A percentile compares a stretch with the other conserved stretches of the same genome.
phyloP scores from a whole-genome alignment of 345 rosid species.

The Carallia brachiata region DNA sequence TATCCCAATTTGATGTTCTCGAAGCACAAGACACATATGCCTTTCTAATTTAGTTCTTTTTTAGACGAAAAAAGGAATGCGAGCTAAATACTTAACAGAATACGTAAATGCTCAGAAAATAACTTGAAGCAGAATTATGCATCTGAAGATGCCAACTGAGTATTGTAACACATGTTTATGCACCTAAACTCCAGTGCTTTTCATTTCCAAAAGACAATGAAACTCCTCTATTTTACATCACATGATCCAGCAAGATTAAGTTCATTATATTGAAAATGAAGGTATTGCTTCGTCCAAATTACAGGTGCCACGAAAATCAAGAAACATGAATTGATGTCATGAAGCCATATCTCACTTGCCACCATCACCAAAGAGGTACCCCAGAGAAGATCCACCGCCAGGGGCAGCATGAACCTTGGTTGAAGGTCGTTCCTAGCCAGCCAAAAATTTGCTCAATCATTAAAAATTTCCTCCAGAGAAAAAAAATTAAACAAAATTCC shows the following conservation, averaged over 20 bases:
- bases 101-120: background rate
- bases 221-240: slow-evolving; percentile 36
- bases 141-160: background rate
- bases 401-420: slow-evolving; percentile 37
- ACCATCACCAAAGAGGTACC: slow-evolving; percentile 28
- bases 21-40: too few relatives aligned
- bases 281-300: slow-evolving; percentile 16
- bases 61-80: too few relatives aligned
- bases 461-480: background rate
- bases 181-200: slow-evolving; percentile 6
- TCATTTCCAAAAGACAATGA: slow-evolving; percentile 22
- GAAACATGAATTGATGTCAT: slow-evolving; percentile 15
- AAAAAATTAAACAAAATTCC: background rate
- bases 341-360: slow-evolving; percentile 17
- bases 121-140: background rate
- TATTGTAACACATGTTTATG: background rate
- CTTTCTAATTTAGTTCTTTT: too few relatives aligned
- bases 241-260: slow-evolving; percentile 19
- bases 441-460: background rate
- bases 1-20: too few relatives aligned
- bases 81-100: background rate
- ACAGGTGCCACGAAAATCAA: slow-evolving; percentile 30
- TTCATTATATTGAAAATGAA: slow-evolving; percentile 12
- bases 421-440: slow-evolving; percentile 29
- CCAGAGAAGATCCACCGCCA: slow-evolving; percentile 34